Conservation (phyloP, 306 rosid genomes). For the Prinsepia uniflora region DNA sequence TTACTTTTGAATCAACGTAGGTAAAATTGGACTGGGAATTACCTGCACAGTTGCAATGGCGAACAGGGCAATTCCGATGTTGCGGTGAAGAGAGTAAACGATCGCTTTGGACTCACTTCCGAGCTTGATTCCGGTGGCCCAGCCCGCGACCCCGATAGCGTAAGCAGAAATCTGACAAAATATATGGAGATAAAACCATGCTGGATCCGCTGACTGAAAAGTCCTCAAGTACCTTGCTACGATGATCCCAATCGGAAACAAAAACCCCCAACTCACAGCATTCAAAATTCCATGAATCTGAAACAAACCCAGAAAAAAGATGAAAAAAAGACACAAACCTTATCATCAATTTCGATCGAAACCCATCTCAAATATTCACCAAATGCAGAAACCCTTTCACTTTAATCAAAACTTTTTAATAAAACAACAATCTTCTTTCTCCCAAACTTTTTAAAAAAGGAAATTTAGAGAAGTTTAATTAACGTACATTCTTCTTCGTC, state of each 20-base stretch:
- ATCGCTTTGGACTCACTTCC: slow-evolving; percentile 58
- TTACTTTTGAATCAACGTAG: not conserved
- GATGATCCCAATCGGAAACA: slow-evolving; percentile 73
- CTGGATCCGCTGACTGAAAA: slow-evolving; percentile 76
- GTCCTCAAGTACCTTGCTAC: slow-evolving; percentile 70
- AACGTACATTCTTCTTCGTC: slow-evolving; percentile 54
- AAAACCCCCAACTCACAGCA: slow-evolving; percentile 85
- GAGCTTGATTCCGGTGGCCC: slow-evolving; percentile 85
- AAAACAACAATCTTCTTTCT: not conserved
- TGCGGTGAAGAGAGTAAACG: slow-evolving; percentile 46
- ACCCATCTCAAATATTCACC: not conserved
- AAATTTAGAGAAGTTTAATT: not conserved
- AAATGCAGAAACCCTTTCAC: not conserved
- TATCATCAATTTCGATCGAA: not conserved
- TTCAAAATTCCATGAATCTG: slow-evolving; percentile 83
- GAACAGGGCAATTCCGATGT: slow-evolving; percentile 70
- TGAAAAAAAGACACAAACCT: slow-evolving; percentile 10
- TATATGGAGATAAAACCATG: slow-evolving; percentile 86
- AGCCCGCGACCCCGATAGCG: slow-evolving; percentile 83
- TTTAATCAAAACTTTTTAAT: not conserved
- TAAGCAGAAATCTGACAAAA: slow-evolving; percentile 66
- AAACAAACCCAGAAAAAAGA: not conserved
- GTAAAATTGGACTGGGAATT: not conserved
- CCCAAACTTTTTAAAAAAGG: not conserved
- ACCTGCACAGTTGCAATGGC: slow-evolving; percentile 77